Evolutionary conservation across 1,139 yeast genomes (phyloP), one percentile per base, ranked within the genome.

Genomic region (Tardiomyces blankii): DNA sequence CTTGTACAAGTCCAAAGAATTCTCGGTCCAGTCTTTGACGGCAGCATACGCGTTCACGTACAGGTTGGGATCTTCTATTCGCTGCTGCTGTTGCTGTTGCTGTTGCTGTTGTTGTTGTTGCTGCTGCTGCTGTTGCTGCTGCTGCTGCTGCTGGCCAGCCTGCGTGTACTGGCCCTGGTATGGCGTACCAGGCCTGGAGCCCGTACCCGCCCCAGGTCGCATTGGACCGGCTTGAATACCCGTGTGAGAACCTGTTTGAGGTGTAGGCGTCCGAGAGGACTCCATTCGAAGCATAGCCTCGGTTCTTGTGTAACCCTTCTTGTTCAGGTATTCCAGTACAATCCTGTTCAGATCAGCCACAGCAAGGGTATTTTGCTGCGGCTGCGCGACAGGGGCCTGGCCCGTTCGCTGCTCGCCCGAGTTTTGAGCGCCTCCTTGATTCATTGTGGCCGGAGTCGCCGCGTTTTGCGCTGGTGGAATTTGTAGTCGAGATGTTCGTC

Each of bases 251-350:
- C 35, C 35, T 4, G 16, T 11, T 30, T 75, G 69, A 0, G 83
- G 77, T 0, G 80, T 77, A 18, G 82, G 78, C 21, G 80, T 75
- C 50, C 87, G 80, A 2, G 93, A 77, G 51, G 87, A 80, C 62
- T 93, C 99, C 52, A 88, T 77, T 52, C 98, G 75, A 49, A 91
- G 74, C 82, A 88, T 86, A 3, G 96, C 88, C 62, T 93, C 99
- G 0, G 97, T 89, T 54, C 83, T 78, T 54, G 87, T 89, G 60
- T 87, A 93, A 2, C 99, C 99, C 62, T 89, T 88, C 60, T 91
- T 89, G 63, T 81, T 85, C 53, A 93, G 74, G 58, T 91, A 91
- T 57, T 91, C 98, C 57, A 91, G 72, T 33, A 91, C 97, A 59
- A 89, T 85, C 54, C 93, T 70, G 64, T 89, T 87, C 63, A 89